phyloP scores from a whole-genome alignment of 352 stramenopile species.

The Pythium phragmiticola region DNA sequence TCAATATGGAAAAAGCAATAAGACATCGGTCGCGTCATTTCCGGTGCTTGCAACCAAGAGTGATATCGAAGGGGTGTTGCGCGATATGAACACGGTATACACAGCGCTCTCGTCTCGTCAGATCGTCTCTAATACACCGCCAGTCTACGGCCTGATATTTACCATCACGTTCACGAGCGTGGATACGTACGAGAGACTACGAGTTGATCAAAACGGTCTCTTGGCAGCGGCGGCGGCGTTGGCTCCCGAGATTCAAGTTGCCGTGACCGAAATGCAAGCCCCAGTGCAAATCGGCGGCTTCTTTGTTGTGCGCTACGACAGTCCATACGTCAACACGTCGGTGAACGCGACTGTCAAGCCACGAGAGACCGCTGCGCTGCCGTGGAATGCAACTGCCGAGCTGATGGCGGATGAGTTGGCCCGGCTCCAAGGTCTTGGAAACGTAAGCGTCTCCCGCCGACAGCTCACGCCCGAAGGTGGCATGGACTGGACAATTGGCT shows the following conservation, averaged over 20 bases:
- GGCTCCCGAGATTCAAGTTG: slow-evolving; percentile 12
- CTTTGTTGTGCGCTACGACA: slow-evolving; percentile 53
- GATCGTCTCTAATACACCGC: slow-evolving; percentile 31
- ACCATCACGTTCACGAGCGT: slow-evolving; percentile 56
- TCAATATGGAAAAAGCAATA: slow-evolving; percentile 38
- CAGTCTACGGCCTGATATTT: slow-evolving; percentile 43
- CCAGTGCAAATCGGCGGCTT: slow-evolving; percentile 45
- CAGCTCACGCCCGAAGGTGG: slow-evolving; percentile 51
- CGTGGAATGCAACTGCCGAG: slow-evolving; percentile 49
- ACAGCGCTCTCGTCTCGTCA: slow-evolving; percentile 27
- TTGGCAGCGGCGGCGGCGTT: slow-evolving; percentile 19
- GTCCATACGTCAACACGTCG: slow-evolving; percentile 24
- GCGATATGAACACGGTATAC: slow-evolving; percentile 37
- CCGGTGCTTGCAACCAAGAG: slow-evolving; percentile 22
- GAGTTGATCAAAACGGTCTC: slow-evolving; percentile 19
- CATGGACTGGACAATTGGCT: slow-evolving; percentile 68
- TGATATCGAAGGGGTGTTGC: slow-evolving; percentile 36
- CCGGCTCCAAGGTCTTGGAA: slow-evolving; percentile 50
- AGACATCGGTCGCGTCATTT: slow-evolving; percentile 10
- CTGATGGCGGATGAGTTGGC: slow-evolving; percentile 35
- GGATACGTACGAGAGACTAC: slow-evolving; percentile 38
- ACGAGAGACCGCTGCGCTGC: slow-evolving; percentile 33
- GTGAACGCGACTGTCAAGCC: slow-evolving; percentile 38
- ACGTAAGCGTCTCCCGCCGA: slow-evolving; percentile 38
- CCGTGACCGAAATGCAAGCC: slow-evolving; percentile 30